A percentile compares a stretch with the other conserved stretches of the same genome.
Conservation (phyloP, 768 basidiomycete genomes). For the Lactifluus rugatus region DNA sequence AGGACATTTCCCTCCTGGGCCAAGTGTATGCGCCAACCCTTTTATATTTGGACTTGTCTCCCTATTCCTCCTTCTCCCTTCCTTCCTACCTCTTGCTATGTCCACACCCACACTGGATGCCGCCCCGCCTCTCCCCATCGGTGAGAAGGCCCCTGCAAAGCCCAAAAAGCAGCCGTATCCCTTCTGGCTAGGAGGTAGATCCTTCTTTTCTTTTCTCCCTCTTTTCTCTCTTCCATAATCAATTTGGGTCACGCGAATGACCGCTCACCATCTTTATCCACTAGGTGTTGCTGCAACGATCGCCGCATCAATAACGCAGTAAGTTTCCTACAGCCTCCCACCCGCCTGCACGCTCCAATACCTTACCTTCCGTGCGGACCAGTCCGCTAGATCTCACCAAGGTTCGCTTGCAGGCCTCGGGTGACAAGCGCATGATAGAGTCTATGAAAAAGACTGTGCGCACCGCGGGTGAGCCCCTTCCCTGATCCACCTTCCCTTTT, state of each 20-base stretch:
- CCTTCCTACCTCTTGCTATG: constrained; percentile 4
- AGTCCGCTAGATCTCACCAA: constrained; percentile 86
- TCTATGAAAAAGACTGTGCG: constrained; percentile 74
- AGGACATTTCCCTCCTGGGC: background rate
- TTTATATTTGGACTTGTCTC: background rate
- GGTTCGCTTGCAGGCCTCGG: constrained; percentile 84
- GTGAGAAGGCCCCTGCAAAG: constrained; percentile 5
- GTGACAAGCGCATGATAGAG: constrained; percentile 84
- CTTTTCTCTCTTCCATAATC: background rate
- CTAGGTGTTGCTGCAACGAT: constrained; percentile 72
- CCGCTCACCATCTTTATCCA: background rate
- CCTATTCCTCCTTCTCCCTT: background rate
- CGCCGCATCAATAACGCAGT: constrained; percentile 85
- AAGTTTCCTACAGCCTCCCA: constrained; percentile 22
- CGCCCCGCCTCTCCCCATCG: constrained; percentile 10
- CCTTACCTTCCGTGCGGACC: background rate
- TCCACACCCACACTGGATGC: constrained; percentile 6
- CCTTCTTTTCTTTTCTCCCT: background rate
- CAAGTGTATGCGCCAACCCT: background rate
- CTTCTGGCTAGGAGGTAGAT: constrained; percentile 72
- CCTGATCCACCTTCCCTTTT: background rate
- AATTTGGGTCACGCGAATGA: constrained; percentile 5
- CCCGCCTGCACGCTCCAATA: background rate
- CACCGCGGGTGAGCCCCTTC: constrained; percentile 48
- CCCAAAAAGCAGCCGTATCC: constrained; percentile 66